Evolutionary conservation across 2,329 filamentous ascomycete genomes (phyloP), one percentile per base, ranked within the genome.

Genomic region (Rutstroemia sp.): DNA sequence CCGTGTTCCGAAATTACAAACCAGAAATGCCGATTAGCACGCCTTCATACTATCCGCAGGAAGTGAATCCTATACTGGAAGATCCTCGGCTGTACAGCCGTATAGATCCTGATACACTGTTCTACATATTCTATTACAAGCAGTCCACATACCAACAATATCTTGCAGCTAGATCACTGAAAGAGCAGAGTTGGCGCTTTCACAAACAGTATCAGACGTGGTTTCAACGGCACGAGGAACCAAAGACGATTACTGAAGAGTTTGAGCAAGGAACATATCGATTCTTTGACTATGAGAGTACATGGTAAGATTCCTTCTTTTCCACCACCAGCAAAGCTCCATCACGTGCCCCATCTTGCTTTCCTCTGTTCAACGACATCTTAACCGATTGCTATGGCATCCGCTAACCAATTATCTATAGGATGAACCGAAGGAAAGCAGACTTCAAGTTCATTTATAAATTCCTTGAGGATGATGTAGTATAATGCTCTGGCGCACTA

Each of bases 121-220:
- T 99, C 74, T 99, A 99, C 74, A 88, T 96, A 47, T 99, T 99
- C 74, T 99, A 99, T 78, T 99, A 99, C 77, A 90, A 92, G 65
- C 94, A 99, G 73, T 91, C 91, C 25, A 92, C 91, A 1, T 92
- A 95, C 65, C 92, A 97, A 71, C 94, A 99, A 71, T 96, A 92
- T 69, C 79, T 97, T 58, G 91, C 94, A 1, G 94, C 94, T 14
- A 96, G 95, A 73, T 90, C 94, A n/a, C 76, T 99, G 52, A 99
- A 99, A 75, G 89, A 92, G 63, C 94, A 99, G 73, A 96, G 92
- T 73, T 99, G 94, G 94, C 83, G 94, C 56, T 99, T 99, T 72
- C 94, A 99, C 75, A 99, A 99, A 78, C 94, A 97, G 72, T 99
- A 99, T 70, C 94, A 96, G 73, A 99, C 94, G 1, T 99, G 94